Percentiles rank a stretch among this genome's conserved stretches.
phyloP scores from a whole-genome alignment of 345 rosid species.

The Physaria fendleri region DNA sequence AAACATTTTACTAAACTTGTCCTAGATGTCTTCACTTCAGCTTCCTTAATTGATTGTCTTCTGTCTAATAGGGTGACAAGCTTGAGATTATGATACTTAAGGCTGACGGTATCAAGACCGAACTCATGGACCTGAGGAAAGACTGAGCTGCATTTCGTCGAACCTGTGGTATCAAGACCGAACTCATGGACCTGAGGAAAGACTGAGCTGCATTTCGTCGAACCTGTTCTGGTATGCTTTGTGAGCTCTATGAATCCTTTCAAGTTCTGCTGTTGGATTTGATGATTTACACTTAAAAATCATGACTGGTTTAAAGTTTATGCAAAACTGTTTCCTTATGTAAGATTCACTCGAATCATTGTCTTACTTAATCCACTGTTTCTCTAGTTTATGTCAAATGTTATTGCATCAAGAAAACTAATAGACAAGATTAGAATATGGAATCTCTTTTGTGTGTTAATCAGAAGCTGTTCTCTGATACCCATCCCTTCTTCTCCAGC shows the following conservation, averaged over 20 bases:
- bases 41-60: not conserved
- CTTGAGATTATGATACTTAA: conserved; percentile 74
- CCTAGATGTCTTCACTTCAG: not conserved
- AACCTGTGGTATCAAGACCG: conserved; percentile 56
- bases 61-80: conserved; percentile 61
- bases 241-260: no score
- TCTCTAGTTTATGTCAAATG: not conserved
- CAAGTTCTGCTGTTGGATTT: conserved; percentile 6
- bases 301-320: conserved; percentile 12
- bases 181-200: conserved; percentile 74
- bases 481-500: conserved; percentile 83
- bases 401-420: not conserved
- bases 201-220: conserved; percentile 40
- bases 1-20: not conserved
- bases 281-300: not conserved
- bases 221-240: not conserved
- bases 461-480: conserved; percentile 53
- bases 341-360: not conserved
- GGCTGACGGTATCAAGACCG: conserved; percentile 61
- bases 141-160: conserved; percentile 40
- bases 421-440: not conserved
- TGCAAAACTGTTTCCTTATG: conserved; percentile 15
- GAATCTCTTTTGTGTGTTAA: not conserved
- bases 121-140: conserved; percentile 74
- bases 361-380: not conserved